Base-by-base conservation (phyloP, 305 asterid species). In the Solanum hybrid region DNA sequence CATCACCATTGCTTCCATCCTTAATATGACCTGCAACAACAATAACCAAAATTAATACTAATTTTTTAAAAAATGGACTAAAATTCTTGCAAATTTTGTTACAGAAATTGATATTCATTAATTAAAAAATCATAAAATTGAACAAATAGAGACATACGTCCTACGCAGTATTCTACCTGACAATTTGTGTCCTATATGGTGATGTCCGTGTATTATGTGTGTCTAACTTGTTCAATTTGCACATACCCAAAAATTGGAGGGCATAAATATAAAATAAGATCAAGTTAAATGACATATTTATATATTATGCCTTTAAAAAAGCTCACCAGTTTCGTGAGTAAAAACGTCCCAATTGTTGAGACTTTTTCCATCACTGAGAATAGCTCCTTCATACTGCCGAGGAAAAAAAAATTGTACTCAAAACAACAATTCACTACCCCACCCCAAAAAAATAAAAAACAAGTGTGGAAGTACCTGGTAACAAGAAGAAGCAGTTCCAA, bases 1-100 rank as follows among this genome's bases (percentile, higher is more conserved):
- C 91, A 91, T 95, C 96, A 81, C 95, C 98, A 86, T 92, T 93
- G 88, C 94, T 93, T 90, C 95, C 95, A 87, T 94, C 96, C 89
- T 90, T 69, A 84, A 94, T 88, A n/a, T 78, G 91, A 88, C 95
- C 97, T 94, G 91, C 10, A 8, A 56, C 75, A 72, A 89, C 81
- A 79, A 16, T 60, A 8, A 51, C 79, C 77, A 89, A 31, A 79
- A 78, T 31, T 2, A 32, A 80, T 5, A 80, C 12, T 81, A 73
- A 2, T 14, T 46, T 42, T 14, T 5, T 1, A 1, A 4, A 1
- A 46, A 5, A 1, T 16, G 22, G 64, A 6, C 22, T 5, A 46
- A 46, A 46, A 46, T 46, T 46, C 22, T 46, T 46, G 64, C 7
- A 46, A 46, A 14, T 46, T 46, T 46, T 46, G 8, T 46, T 14